These are phyloP conservation scores for Fusarium albosuccineum DNA, from an alignment of 2,329 filamentous ascomycete genomes.

Conservation along the genomic window DNA sequence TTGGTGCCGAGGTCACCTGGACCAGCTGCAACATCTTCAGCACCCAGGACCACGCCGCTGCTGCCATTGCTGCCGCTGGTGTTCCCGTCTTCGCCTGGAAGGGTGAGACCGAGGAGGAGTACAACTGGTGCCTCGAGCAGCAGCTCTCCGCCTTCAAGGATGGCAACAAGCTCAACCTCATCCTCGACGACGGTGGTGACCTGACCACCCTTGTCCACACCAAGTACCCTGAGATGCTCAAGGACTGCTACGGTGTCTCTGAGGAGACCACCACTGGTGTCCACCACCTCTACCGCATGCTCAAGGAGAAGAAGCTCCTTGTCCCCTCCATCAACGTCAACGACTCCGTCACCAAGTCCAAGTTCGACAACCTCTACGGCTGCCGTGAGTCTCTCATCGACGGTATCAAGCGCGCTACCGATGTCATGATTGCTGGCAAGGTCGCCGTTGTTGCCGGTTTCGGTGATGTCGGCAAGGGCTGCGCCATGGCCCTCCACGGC, in stretches of 20 bases:
- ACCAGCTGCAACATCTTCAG: conserved; percentile 99
- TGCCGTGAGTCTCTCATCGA: conserved; percentile 99
- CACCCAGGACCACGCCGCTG: conserved; percentile 97
- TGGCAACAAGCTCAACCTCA: conserved; percentile 95
- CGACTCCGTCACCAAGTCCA: conserved; percentile 99
- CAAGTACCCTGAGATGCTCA: conserved; percentile 98
- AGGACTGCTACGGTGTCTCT: conserved; percentile 97
- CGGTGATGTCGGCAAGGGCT: conserved; percentile 99
- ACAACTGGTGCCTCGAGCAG: conserved; percentile 99
- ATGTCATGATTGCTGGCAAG: conserved; percentile 99
- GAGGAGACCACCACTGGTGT: conserved; percentile 99
- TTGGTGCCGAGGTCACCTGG: conserved; percentile 99
- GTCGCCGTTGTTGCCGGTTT: conserved; percentile 96
- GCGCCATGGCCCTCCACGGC: conserved; percentile 92
- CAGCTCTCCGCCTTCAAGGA: conserved; percentile 98
- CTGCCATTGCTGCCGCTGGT: conserved; percentile 93
- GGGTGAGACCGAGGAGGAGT: conserved; percentile 99
- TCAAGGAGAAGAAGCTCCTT: conserved; percentile 90
- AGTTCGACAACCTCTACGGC: conserved; percentile 99
- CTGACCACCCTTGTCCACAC: conserved; percentile 95
- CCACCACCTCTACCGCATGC: conserved; percentile 98
- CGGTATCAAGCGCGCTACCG: conserved; percentile 99
- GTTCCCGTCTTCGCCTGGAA: conserved; percentile 86
- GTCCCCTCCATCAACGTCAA: conserved; percentile 99
- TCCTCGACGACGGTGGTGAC: conserved; percentile 98